These are phyloP conservation scores for Penicillium brevicompactum DNA, from an alignment of 2,329 filamentous ascomycete genomes.

Conservation along the genomic window DNA sequence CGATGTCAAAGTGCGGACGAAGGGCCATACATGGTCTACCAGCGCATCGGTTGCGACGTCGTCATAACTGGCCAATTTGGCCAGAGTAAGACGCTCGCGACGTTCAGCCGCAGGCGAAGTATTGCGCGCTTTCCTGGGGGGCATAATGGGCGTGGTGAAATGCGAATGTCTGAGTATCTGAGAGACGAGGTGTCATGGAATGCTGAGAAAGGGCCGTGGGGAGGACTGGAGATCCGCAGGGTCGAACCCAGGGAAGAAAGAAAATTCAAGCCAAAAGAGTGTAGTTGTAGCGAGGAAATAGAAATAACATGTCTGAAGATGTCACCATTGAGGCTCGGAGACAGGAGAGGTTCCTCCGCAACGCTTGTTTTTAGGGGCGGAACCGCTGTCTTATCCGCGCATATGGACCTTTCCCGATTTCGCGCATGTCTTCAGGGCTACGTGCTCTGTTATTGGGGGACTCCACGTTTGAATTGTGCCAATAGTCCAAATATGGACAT, in stretches of 20 bases:
- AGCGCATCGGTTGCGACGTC: constrained; percentile 94
- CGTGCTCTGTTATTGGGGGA: too few relatives aligned
- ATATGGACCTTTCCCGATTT: not conserved
- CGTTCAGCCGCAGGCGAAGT: constrained; percentile 35
- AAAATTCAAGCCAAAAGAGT: not conserved
- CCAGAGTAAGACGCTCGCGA: constrained; percentile 76
- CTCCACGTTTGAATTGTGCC: not conserved
- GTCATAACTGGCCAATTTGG: constrained; percentile 89
- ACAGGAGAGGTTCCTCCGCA: constrained; percentile 3
- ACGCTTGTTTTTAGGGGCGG: constrained; percentile 13
- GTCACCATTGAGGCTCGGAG: constrained; percentile 9
- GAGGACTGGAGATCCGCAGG: constrained; percentile 1
- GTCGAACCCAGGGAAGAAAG: constrained; percentile 1
- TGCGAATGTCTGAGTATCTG: not conserved
- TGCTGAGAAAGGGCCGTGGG: constrained; percentile 3
- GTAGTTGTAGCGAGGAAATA: not conserved
- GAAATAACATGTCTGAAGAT: not conserved
- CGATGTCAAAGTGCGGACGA: constrained; percentile 3
- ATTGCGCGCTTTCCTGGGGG: constrained; percentile 38
- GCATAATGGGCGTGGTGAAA: constrained; percentile 29
- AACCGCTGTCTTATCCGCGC: not conserved
- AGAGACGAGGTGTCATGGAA: constrained; percentile 12
- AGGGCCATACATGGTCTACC: constrained; percentile 82
- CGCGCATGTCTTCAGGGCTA: too few relatives aligned
- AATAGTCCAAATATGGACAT: too few relatives aligned